Percentiles rank a stretch among this genome's conserved stretches.
Conservation (phyloP, 192 early-diverging fungal species). For the Coemansia sp. region DNA sequence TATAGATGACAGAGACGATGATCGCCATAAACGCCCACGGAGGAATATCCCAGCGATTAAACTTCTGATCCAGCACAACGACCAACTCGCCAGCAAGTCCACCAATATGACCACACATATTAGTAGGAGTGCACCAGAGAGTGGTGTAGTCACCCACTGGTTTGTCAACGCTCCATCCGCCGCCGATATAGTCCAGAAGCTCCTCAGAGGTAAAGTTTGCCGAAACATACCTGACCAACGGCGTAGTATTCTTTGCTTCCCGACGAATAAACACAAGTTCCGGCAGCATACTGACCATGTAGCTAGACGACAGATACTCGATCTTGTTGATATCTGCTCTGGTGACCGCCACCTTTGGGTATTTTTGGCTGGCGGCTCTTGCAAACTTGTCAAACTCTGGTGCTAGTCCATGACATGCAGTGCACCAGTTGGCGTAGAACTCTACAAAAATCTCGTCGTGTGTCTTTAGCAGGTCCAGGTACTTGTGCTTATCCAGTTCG, state of each 20-base stretch:
- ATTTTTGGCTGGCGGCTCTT: constrained; percentile 24
- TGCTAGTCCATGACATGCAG: constrained; percentile 44
- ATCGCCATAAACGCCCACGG: constrained; percentile 53
- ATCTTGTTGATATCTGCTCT: constrained; percentile 36
- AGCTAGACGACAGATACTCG: constrained; percentile 55
- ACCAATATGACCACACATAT: constrained; percentile 52
- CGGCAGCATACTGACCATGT: constrained; percentile 43
- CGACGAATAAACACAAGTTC: constrained; percentile 44
- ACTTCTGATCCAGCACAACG: constrained; percentile 23
- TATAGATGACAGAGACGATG: constrained; percentile 37
- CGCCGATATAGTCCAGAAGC: constrained; percentile 43
- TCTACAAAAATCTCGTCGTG: constrained; percentile 43
- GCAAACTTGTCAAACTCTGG: constrained; percentile 43
- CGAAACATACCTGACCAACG: constrained; percentile 35
- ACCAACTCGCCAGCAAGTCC: constrained; percentile 44
- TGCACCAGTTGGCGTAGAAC: constrained; percentile 56
- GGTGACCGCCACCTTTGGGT: constrained; percentile 40
- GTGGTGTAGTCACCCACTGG: constrained; percentile 37
- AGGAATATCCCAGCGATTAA: constrained; percentile 47
- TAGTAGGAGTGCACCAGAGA: constrained; percentile 51
- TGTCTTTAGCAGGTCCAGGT: constrained; percentile 26
- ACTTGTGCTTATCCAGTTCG: constrained; percentile 38
- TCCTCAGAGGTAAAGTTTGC: constrained; percentile 38
- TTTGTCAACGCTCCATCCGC: constrained; percentile 32
- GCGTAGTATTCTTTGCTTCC: constrained; percentile 20